Percentiles rank a stretch among this genome's conserved stretches.
These are phyloP conservation scores for Seiridium unicorne DNA, from an alignment of 2,329 filamentous ascomycete species.

Conservation along the genomic window DNA sequence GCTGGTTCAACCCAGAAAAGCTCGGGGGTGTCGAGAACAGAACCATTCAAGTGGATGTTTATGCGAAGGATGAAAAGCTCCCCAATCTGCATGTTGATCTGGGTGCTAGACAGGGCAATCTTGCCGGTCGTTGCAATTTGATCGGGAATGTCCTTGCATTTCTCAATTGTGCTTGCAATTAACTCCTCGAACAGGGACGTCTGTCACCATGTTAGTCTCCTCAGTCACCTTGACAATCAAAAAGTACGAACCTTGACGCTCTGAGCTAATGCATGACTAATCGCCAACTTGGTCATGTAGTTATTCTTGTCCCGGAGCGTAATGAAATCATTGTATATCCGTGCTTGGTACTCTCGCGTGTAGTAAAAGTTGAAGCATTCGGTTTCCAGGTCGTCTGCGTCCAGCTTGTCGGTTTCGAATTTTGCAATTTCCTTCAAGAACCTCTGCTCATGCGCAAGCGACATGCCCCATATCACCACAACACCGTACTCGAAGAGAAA, in stretches of 20 bases:
- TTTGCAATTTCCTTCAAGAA: constrained; percentile 93
- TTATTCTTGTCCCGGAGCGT: constrained; percentile 89
- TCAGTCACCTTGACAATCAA: neutral
- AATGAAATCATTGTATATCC: constrained; percentile 99
- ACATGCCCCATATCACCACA: constrained; percentile 98
- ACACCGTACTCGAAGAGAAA: constrained; percentile 98
- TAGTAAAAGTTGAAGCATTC: constrained; percentile 99
- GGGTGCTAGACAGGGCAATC: constrained; percentile 79
- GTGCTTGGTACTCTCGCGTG: constrained; percentile 92
- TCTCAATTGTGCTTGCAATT: constrained; percentile 88
- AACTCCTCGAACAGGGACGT: constrained; percentile 96
- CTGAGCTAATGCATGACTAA: constrained; percentile 92
- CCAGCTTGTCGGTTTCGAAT: constrained; percentile 89
- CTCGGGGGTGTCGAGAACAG: constrained; percentile 93
- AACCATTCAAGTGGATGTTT: constrained; percentile 96
- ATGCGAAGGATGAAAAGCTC: constrained; percentile 97
- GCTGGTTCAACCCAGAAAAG: constrained; percentile 98
- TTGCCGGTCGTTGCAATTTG: constrained; percentile 92
- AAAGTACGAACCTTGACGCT: constrained; percentile 72
- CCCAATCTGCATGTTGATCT: constrained; percentile 99
- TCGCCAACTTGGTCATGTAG: constrained; percentile 97
- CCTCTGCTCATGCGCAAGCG: constrained; percentile 79
- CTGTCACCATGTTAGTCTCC: constrained; percentile 33
- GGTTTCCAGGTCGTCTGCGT: constrained; percentile 81
- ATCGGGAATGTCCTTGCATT: constrained; percentile 87